Percentiles rank a stretch among this genome's conserved stretches.
Evolutionary conservation across 2,329 filamentous ascomycete genomes (phyloP).

Genomic region (Acarospora socialis): DNA sequence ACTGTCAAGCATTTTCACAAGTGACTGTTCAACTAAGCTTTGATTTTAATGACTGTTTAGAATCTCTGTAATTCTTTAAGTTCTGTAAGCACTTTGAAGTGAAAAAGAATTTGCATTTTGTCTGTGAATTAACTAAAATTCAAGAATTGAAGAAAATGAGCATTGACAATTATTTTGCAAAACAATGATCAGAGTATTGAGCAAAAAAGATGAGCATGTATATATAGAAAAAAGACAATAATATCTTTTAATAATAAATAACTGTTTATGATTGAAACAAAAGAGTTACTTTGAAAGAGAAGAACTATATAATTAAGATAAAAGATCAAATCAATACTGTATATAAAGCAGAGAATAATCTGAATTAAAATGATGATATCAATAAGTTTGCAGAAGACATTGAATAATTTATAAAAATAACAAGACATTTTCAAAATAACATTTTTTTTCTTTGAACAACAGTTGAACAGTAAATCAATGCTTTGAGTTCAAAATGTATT

Average conservation of each 20-base stretch:
- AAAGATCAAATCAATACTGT: background rate
- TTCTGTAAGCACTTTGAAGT: too few species aligned
- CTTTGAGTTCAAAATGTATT: too few species aligned
- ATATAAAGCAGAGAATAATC: background rate
- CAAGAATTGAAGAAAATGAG: conserved; percentile 1
- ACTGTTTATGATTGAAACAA: too few species aligned
- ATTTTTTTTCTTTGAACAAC: too few species aligned
- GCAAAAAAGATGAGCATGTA: background rate
- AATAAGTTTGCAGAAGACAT: too few species aligned
- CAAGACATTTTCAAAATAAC: too few species aligned
- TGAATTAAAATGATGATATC: background rate
- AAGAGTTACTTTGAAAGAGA: too few species aligned
- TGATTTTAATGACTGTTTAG: background rate
- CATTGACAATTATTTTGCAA: background rate
- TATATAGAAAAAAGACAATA: too few species aligned
- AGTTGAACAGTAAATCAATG: too few species aligned
- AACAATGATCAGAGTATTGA: conserved; percentile 1
- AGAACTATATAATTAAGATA: background rate
- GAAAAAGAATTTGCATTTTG: background rate
- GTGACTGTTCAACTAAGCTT: conserved; percentile 1
- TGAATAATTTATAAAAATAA: too few species aligned
- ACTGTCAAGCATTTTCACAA: background rate
- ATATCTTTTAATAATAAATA: too few species aligned
- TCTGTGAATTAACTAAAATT: background rate
- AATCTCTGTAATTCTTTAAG: too few species aligned